Conservation (phyloP, 2,329 filamentous ascomycete genomes). For the Colletotrichum tropicale region DNA sequence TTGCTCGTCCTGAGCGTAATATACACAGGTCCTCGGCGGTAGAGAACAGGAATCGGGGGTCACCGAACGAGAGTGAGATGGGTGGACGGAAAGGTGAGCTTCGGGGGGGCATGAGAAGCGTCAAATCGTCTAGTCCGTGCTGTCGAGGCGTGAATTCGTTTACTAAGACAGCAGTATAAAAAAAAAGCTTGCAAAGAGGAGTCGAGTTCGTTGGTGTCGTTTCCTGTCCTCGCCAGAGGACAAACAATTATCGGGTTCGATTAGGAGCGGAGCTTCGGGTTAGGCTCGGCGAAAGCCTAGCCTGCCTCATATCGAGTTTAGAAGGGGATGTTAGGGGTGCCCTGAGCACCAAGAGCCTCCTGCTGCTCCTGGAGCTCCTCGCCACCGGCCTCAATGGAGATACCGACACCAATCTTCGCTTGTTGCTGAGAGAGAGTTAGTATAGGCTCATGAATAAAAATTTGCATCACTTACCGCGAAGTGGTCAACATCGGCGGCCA, state of each 20-base stretch:
- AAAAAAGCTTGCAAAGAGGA: slow-evolving; percentile 11
- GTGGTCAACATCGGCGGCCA: slow-evolving; percentile 96
- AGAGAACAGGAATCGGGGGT: slow-evolving; percentile 8
- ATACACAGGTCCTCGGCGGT: slow-evolving; percentile 15
- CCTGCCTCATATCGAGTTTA: slow-evolving; percentile 41
- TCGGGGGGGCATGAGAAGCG: neutral
- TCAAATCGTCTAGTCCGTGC: neutral
- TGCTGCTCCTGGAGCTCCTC: slow-evolving; percentile 90
- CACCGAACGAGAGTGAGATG: slow-evolving; percentile 11
- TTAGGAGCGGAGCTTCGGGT: slow-evolving; percentile 26
- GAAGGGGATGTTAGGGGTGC: slow-evolving; percentile 67
- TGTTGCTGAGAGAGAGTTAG: slow-evolving; percentile 69
- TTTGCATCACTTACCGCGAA: slow-evolving; percentile 72
- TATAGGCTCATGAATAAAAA: neutral
- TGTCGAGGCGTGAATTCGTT: slow-evolving; percentile 16
- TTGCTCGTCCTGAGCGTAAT: slow-evolving; percentile 20
- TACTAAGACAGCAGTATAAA: slow-evolving; percentile 23
- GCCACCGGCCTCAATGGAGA: slow-evolving; percentile 85
- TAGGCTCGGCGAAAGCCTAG: neutral
- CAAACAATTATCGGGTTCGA: slow-evolving; percentile 22
- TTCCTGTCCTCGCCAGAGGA: slow-evolving; percentile 12
- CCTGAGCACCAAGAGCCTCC: slow-evolving; percentile 61
- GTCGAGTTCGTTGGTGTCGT: slow-evolving; percentile 12
- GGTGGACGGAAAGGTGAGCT: neutral
- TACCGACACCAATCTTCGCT: slow-evolving; percentile 92